Conservation (phyloP, 2,329 filamentous ascomycete genomes). For the Polytolypa hystricis region DNA sequence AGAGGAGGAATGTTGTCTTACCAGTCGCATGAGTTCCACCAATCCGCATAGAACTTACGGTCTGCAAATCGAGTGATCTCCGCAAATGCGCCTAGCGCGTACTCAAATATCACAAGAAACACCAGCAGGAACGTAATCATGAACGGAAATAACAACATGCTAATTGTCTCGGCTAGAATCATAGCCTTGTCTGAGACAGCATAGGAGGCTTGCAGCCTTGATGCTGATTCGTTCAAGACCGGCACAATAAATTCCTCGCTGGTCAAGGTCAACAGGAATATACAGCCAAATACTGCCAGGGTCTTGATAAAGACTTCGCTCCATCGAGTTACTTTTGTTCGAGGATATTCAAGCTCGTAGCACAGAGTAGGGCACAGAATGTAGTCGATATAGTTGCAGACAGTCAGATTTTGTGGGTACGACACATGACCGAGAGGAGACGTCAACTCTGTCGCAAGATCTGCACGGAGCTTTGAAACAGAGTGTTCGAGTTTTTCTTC, state of each 20-base stretch:
- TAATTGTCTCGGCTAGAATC: conserved; percentile 80
- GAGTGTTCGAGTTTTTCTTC: conserved; percentile 29
- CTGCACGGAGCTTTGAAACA: conserved; percentile 63
- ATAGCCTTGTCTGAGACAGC: conserved; percentile 57
- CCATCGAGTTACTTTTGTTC: conserved; percentile 64
- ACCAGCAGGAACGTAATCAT: conserved; percentile 93
- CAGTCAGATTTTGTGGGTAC: conserved; percentile 79
- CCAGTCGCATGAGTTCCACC: conserved; percentile 53
- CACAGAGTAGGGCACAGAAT: conserved; percentile 88
- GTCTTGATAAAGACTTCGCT: conserved; percentile 73
- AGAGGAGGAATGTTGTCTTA: conserved; percentile 13
- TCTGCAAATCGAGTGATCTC: conserved; percentile 91
- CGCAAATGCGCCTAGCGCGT: conserved; percentile 84
- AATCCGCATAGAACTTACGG: conserved; percentile 77
- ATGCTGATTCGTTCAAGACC: conserved; percentile 64
- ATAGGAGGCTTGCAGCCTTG: conserved; percentile 37
- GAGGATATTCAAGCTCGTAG: conserved; percentile 94
- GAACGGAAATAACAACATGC: conserved; percentile 86
- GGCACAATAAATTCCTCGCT: conserved; percentile 94
- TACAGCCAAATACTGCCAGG: conserved; percentile 84
- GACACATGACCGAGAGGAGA: conserved; percentile 82
- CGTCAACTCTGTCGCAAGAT: conserved; percentile 80
- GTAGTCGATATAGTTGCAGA: conserved; percentile 74
- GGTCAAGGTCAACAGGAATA: conserved; percentile 83
- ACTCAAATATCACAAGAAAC: conserved; percentile 97